phyloP scores from a whole-genome alignment of 331 rosid genomes.

The Spiraea crenata region DNA sequence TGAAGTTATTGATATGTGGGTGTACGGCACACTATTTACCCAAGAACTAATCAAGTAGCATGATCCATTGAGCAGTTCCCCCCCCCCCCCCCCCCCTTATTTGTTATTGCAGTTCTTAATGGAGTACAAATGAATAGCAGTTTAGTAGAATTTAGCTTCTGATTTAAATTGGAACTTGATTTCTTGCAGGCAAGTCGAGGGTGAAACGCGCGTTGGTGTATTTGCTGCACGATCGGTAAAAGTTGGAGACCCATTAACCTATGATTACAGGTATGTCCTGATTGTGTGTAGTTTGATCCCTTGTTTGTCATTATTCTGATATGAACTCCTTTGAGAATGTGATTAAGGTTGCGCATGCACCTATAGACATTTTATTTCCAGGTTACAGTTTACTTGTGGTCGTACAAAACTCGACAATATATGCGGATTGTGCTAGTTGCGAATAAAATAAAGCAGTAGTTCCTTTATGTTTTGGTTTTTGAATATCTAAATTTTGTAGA shows the following conservation, averaged over 20 bases:
- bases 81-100: no score
- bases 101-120: not conserved
- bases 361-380: not conserved
- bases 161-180: not conserved
- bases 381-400: not conserved
- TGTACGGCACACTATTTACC: not conserved
- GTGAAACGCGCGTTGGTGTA: slow-evolving; percentile 89
- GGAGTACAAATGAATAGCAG: not conserved
- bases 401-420: not conserved
- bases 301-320: not conserved
- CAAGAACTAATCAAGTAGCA: not conserved
- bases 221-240: slow-evolving; percentile 74
- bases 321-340: not conserved
- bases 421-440: not conserved
- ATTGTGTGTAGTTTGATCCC: not conserved
- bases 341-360: not conserved
- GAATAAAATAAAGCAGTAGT: not conserved
- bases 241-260: slow-evolving; percentile 83
- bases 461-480: not conserved
- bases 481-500: slow-evolving; percentile 32
- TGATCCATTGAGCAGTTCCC: not conserved
- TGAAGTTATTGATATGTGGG: not conserved
- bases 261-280: slow-evolving; percentile 72
- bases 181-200: slow-evolving; percentile 83
- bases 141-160: not conserved